Conservation (phyloP, 176 grass and related monocot genomes). For the Oryza australiensis region DNA sequence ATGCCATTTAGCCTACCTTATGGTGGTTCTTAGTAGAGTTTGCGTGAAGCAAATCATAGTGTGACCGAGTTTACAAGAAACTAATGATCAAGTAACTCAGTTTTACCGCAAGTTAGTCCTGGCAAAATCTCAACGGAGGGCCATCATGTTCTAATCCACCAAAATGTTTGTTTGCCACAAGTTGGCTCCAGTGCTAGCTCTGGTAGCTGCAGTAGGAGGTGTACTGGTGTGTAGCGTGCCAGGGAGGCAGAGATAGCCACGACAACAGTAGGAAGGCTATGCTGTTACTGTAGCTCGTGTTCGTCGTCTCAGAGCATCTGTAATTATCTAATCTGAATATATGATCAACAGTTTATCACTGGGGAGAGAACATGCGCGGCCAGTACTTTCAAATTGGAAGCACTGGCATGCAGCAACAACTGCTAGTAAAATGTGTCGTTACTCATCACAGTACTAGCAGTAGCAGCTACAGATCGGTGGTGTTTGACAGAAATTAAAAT, state of each 20-base stretch:
- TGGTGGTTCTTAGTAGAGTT: too few relatives aligned
- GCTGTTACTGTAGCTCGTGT: not conserved
- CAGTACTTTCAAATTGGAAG: not conserved
- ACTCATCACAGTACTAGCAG: not conserved
- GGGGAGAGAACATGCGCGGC: not conserved
- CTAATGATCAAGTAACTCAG: not conserved
- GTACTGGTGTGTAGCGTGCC: not conserved
- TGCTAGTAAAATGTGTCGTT: not conserved
- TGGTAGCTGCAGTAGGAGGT: not conserved
- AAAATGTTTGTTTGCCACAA: not conserved
- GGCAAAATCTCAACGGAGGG: not conserved
- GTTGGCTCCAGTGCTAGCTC: not conserved
- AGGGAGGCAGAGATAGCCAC: not conserved
- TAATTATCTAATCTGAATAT: not conserved
- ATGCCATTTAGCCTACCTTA: too few relatives aligned
- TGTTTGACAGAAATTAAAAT: too few relatives aligned
- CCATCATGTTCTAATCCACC: not conserved
- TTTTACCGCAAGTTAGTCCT: not conserved
- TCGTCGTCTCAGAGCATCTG: not conserved
- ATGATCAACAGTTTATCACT: not conserved
- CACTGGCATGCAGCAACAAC: not conserved
- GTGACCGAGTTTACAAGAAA: not conserved
- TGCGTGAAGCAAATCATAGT: slow-evolving; percentile 11
- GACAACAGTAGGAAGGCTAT: not conserved
- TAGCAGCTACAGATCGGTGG: not conserved